These are phyloP conservation scores for Scytalidium lignicola DNA, from an alignment of 2,329 filamentous ascomycete species.

Conservation along the genomic window DNA sequence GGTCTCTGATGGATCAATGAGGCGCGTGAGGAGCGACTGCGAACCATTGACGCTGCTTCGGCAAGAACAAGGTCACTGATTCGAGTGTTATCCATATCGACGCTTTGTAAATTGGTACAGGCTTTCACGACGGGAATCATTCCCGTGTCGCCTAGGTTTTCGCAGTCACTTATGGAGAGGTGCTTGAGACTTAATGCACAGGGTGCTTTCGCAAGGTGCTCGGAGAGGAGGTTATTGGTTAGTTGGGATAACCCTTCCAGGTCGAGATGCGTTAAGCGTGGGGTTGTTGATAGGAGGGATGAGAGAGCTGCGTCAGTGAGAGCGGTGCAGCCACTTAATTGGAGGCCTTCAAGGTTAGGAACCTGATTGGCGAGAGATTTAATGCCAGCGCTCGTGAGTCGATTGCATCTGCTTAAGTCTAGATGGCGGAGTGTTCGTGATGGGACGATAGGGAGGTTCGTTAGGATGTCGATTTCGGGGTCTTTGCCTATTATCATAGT, in stretches of 20 bases:
- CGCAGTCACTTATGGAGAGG: constrained; percentile 86
- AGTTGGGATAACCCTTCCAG: constrained; percentile 78
- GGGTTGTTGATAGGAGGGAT: constrained; percentile 68
- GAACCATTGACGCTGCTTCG: constrained; percentile 79
- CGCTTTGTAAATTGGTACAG: constrained; percentile 61
- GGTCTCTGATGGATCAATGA: constrained; percentile 17
- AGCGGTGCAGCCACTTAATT: constrained; percentile 71
- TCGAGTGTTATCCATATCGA: constrained; percentile 91
- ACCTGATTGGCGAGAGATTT: constrained; percentile 66
- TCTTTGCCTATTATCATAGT: constrained; percentile 71
- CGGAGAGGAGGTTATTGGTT: constrained; percentile 66
- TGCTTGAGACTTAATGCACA: constrained; percentile 70
- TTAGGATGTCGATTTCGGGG: constrained; percentile 76
- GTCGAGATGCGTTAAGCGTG: constrained; percentile 78
- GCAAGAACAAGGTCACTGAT: constrained; percentile 80
- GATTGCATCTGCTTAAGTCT: constrained; percentile 74
- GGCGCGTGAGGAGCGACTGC: constrained; percentile 48
- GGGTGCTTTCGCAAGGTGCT: constrained; percentile 70
- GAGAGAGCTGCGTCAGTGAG: constrained; percentile 70
- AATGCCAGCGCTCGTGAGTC: constrained; percentile 69
- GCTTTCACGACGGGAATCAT: constrained; percentile 77
- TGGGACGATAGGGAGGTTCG: constrained; percentile 69
- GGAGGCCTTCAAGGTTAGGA: constrained; percentile 75
- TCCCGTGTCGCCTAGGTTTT: constrained; percentile 74
- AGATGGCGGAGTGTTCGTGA: constrained; percentile 76